These are phyloP conservation scores for Zymoseptoria passerinii DNA, from an alignment of 2,329 filamentous ascomycete species.

Conservation along the genomic window DNA sequence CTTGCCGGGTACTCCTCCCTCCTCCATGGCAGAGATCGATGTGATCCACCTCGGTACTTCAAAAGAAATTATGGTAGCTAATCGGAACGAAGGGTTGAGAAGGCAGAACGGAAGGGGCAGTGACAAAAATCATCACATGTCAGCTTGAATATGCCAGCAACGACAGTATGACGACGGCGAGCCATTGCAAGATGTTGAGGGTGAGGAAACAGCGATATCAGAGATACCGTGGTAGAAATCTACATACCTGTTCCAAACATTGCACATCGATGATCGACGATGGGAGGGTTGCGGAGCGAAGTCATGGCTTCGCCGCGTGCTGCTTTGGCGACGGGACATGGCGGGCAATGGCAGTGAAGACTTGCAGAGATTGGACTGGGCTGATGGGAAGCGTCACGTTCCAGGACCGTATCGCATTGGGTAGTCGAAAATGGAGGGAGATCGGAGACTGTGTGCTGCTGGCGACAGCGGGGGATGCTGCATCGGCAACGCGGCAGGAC, in stretches of 20 bases:
- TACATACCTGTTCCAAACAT: not conserved
- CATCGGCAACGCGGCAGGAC: not conserved
- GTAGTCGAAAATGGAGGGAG: not conserved
- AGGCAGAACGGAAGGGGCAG: not conserved
- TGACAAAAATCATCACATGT: not conserved
- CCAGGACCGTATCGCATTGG: not conserved
- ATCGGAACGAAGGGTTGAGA: not conserved
- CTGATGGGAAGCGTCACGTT: not conserved
- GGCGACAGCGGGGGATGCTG: not conserved
- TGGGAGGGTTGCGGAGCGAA: too few species aligned
- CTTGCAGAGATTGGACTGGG: too few species aligned
- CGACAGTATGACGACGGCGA: not conserved
- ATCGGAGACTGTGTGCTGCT: not conserved
- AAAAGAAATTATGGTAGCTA: not conserved
- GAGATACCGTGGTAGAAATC: not conserved
- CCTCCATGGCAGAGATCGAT: too few species aligned
- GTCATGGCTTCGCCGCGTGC: not conserved
- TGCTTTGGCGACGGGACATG: not conserved
- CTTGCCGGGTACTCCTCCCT: too few species aligned
- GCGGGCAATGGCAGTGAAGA: too few species aligned
- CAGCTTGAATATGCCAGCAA: not conserved
- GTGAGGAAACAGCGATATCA: not conserved
- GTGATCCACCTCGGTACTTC: too few species aligned
- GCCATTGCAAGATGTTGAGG: not conserved
- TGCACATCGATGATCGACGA: too few species aligned